Evolutionary conservation across 2,329 filamentous ascomycete genomes (phyloP), one percentile per base, ranked within the genome.

Genomic region (Pleurostoma richardsiae): DNA sequence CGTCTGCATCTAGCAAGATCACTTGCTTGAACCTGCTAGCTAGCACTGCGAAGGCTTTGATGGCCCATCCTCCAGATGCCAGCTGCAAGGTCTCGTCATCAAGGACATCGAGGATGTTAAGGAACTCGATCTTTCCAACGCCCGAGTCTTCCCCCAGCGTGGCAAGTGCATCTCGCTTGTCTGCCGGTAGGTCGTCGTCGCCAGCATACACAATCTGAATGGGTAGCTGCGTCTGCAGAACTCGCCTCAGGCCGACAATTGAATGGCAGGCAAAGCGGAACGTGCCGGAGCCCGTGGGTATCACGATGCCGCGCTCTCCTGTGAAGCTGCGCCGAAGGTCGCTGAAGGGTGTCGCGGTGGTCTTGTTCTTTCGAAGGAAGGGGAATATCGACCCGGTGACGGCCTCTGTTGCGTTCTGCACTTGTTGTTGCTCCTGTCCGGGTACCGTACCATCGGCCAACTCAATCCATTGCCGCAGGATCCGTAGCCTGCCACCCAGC

Each of bases 1-100:
- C 58, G 39, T 71, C 68, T 29, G 68, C 61, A 29, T 72, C 69
- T 3, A 70, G 52, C 2, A 71, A 51, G 10, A 71, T 60, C 4
- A 68, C 65, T 29, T 69, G 52, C 10, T 66, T 59, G 44, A 65
- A 71, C 1, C 46, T 52, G 7, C 62, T 64, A 1, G 63, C 65
- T 8, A 72, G 53, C 0, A 59, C 59, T 5, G 68, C 69, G 26
- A 72, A 72, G 3, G 67, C 56, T 41, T 72, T 71, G 42, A 70
- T 64, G 10, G 68, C 69, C 66, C 67, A 71, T 2, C 60, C 62
- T 3, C 63, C 63, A 10, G 58, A 39, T 5, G 51, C 50, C 3
- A 69, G 53, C 0, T 57, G 53, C 29, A 67, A 29, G 1, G 56
- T 58, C 0, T 42, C 39, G 19, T 69, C 64, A 31, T 66, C 54